Conservation (phyloP, 306 rosid genomes). For the Abrus precatorius region DNA sequence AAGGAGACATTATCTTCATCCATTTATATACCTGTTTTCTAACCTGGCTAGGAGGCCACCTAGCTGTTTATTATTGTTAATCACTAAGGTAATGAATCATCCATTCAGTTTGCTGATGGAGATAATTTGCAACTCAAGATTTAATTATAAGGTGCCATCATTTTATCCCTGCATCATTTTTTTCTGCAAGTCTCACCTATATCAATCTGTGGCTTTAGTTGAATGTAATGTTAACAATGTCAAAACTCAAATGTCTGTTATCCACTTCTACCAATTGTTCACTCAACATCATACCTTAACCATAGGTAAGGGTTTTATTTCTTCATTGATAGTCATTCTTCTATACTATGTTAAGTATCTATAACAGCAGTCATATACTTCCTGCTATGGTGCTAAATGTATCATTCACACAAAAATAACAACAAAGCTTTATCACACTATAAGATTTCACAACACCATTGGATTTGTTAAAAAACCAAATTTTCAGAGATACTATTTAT, state of each 20-base stretch:
- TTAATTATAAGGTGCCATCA: conserved; percentile 1
- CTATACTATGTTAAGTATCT: conserved; percentile 1
- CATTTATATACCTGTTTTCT: background rate
- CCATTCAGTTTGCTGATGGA: conserved; percentile 6
- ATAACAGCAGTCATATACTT: background rate
- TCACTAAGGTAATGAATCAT: conserved; percentile 20
- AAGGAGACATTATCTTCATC: conserved; percentile 19
- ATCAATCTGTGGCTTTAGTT: background rate
- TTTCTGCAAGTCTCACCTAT: conserved; percentile 23
- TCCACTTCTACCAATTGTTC: conserved; percentile 12
- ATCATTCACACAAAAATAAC: conserved; percentile 1
- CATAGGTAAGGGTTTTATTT: background rate
- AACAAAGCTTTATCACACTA: no score
- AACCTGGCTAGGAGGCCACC: conserved; percentile 3
- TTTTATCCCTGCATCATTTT: conserved; percentile 11
- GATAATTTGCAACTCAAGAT: conserved; percentile 15
- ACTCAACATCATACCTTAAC: conserved; percentile 30
- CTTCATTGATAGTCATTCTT: conserved; percentile 15
- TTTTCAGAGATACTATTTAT: no score
- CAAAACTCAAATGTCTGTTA: conserved; percentile 13
- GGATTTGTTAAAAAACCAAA: no score
- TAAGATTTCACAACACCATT: no score
- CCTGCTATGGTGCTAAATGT: background rate
- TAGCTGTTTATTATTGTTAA: conserved; percentile 34
- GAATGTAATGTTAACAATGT: conserved; percentile 8